Conservation (phyloP, 305 asterid species). For the Rubia balearica region DNA sequence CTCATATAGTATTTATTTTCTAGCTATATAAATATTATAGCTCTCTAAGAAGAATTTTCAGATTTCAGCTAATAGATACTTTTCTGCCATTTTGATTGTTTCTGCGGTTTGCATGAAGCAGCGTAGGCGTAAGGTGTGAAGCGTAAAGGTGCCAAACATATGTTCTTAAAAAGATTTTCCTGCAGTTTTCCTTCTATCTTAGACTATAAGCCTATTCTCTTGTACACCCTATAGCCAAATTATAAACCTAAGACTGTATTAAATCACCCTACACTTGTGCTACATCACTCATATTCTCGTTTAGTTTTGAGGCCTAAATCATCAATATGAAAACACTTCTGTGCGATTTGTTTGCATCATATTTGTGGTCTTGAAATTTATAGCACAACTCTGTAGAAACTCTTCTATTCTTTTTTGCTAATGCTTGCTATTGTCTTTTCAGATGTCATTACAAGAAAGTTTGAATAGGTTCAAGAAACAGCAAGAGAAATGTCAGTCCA, state of each 20-base stretch:
- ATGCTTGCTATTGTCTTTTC: constrained; percentile 8
- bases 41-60: not conserved
- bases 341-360: not conserved
- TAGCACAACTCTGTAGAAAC: not conserved
- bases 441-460: constrained; percentile 77
- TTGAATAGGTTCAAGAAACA: constrained; percentile 58
- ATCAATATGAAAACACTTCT: not conserved
- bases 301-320: not conserved
- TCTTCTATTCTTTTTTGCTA: not conserved
- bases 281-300: too few relatives aligned
- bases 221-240: too few relatives aligned
- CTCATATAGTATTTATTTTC: too few relatives aligned
- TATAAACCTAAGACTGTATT: too few relatives aligned
- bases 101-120: too few relatives aligned
- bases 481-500: constrained; percentile 73
- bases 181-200: too few relatives aligned
- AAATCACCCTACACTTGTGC: too few relatives aligned
- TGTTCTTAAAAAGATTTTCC: not conserved
- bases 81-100: not conserved
- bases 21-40: not conserved
- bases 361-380: not conserved
- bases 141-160: too few relatives aligned
- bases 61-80: not conserved
- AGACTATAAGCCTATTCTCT: not conserved
- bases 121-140: too few relatives aligned